These are phyloP conservation scores for Debaryomyces prosopidis DNA, from an alignment of 805 yeast species.

Conservation along the genomic window DNA sequence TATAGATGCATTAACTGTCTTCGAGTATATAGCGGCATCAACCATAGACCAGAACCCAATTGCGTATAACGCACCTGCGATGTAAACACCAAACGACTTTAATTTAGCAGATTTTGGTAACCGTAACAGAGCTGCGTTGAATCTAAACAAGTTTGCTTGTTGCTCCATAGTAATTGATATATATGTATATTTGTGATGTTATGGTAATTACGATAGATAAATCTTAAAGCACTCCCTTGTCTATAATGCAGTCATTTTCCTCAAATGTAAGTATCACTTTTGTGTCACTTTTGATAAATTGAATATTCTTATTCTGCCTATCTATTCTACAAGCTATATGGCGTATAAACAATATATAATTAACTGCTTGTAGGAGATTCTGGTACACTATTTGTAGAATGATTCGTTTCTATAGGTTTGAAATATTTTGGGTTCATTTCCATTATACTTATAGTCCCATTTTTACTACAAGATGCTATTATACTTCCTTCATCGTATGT, in stretches of 20 bases:
- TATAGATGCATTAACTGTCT: slow-evolving; percentile 77
- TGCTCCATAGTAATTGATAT: slow-evolving; percentile 32
- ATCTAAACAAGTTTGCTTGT: slow-evolving; percentile 59
- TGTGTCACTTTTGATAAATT: no score
- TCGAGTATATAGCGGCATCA: slow-evolving; percentile 86
- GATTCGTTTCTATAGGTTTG: not conserved
- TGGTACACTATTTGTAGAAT: not conserved
- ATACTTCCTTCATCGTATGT: slow-evolving; percentile 33
- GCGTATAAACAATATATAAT: not conserved
- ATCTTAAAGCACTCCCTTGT: no score
- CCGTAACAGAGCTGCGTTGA: slow-evolving; percentile 52
- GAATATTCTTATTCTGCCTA: no score
- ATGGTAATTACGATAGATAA: no score
- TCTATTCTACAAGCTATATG: no score
- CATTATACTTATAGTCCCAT: slow-evolving; percentile 22
- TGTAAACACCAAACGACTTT: slow-evolving; percentile 71
- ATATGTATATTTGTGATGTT: not conserved
- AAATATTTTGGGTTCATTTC: slow-evolving; percentile 17
- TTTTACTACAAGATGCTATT: slow-evolving; percentile 29
- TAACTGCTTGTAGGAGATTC: not conserved
- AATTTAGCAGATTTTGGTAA: slow-evolving; percentile 71
- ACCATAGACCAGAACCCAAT: slow-evolving; percentile 86
- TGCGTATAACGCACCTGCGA: slow-evolving; percentile 77
- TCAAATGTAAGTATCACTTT: no score
- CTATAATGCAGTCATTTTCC: no score